Conservation (phyloP, 2,329 filamentous ascomycete species). For the Metarhizium humberi region DNA sequence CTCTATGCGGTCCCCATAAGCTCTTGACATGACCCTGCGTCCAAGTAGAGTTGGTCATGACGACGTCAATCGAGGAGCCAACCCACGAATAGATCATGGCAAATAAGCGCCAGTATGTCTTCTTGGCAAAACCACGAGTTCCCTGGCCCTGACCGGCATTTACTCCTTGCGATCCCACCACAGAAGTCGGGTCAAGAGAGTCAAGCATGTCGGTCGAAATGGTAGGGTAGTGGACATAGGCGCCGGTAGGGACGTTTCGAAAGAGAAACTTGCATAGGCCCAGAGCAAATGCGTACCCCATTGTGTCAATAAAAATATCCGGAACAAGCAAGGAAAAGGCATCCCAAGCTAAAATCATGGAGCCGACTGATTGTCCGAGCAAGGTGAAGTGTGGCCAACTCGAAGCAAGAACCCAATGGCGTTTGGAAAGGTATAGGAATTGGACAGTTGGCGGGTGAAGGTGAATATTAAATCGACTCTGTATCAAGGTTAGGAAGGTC, state of each 20-base stretch:
- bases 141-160: slow-evolving; percentile 79
- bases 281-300: slow-evolving; percentile 92
- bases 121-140: slow-evolving; percentile 61
- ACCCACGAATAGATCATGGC: slow-evolving; percentile 74
- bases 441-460: slow-evolving; percentile 74
- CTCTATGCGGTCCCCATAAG: slow-evolving; percentile 61
- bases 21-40: slow-evolving; percentile 74
- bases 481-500: neutral
- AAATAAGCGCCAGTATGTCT: slow-evolving; percentile 78
- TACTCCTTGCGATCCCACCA: slow-evolving; percentile 56
- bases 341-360: slow-evolving; percentile 79
- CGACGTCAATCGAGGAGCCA: slow-evolving; percentile 76
- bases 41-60: slow-evolving; percentile 98
- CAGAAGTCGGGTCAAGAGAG: slow-evolving; percentile 58
- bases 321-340: slow-evolving; percentile 87
- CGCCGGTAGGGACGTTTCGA: slow-evolving; percentile 68
- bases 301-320: slow-evolving; percentile 92
- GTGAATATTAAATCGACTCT: slow-evolving; percentile 86
- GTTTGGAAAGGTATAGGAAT: slow-evolving; percentile 84
- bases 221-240: slow-evolving; percentile 96
- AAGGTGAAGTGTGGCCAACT: slow-evolving; percentile 91
- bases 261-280: slow-evolving; percentile 79
- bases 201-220: slow-evolving; percentile 97
- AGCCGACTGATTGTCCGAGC: slow-evolving; percentile 86
- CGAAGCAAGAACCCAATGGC: slow-evolving; percentile 75